These are phyloP conservation scores for Hanseniaspora guilliermondii DNA, from an alignment of 805 yeast species.

Conservation along the genomic window DNA sequence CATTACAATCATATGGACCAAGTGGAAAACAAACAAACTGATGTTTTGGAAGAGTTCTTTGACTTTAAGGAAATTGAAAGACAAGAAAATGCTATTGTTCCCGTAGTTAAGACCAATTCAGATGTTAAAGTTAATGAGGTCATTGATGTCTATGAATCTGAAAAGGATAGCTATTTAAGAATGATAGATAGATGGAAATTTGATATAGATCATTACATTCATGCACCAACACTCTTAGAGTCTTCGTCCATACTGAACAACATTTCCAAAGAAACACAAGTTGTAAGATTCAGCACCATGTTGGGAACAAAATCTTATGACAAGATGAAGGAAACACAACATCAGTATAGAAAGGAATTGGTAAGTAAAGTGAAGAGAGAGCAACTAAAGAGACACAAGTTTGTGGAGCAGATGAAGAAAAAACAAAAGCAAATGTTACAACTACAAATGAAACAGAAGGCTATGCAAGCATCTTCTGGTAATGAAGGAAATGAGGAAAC, in stretches of 20 bases:
- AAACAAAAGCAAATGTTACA: slow-evolving; percentile 20
- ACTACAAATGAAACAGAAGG: slow-evolving; percentile 16
- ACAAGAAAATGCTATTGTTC: slow-evolving; percentile 17
- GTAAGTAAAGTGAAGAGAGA: slow-evolving; percentile 27
- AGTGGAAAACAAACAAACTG: slow-evolving; percentile 23
- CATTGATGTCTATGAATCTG: slow-evolving; percentile 37
- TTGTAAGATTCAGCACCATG: slow-evolving; percentile 86
- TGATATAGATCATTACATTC: slow-evolving; percentile 42
- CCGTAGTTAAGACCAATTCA: slow-evolving; percentile 17
- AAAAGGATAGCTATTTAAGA: slow-evolving; percentile 35
- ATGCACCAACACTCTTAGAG: slow-evolving; percentile 42
- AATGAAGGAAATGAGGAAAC: slow-evolving; percentile 11
- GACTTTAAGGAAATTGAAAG: slow-evolving; percentile 26
- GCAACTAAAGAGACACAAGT: slow-evolving; percentile 23
- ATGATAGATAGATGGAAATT: slow-evolving; percentile 54
- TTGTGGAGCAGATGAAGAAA: slow-evolving; percentile 14
- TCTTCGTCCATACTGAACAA: slow-evolving; percentile 79
- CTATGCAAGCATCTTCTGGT: neutral
- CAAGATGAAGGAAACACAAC: slow-evolving; percentile 53
- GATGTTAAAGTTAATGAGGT: slow-evolving; percentile 18
- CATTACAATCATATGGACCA: slow-evolving; percentile 36
- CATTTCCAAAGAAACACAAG: slow-evolving; percentile 75
- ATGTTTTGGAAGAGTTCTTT: slow-evolving; percentile 31
- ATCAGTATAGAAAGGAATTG: slow-evolving; percentile 55
- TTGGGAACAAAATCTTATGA: slow-evolving; percentile 77